Evolutionary conservation across 2,329 filamentous ascomycete genomes (phyloP), one percentile per base, ranked within the genome.

Genomic region (Colletotrichum horii): DNA sequence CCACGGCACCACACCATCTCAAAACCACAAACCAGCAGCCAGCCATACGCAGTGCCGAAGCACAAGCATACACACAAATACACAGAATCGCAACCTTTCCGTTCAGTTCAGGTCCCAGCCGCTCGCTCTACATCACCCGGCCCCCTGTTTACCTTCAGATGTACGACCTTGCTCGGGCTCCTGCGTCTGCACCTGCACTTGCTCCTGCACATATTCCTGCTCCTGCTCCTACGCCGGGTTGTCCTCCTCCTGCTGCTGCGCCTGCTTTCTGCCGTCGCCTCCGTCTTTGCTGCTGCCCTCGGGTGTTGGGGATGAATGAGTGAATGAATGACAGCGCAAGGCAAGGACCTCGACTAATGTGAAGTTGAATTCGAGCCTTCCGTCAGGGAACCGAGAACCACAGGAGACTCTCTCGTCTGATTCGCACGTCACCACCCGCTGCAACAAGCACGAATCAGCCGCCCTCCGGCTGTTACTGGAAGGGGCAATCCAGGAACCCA

Each of bases 71-170:
- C 61, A 24, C 19, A 16, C 62, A 30, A 24, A 48, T 38, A 66
- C 62, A 32, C 61, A 16, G 34, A 48, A 48, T 48, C 38, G 38
- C 38, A 48, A 19, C 19, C 38, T 48, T 22, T 11, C 32, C 58
- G 30, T 14, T 11, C 32, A 66, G 30, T 14, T 38, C 24, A 26
- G 24, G 19, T 15, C 38, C 60, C n/a, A 38, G 15, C 22, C 70
- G 69, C 38, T 48, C 38, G 38, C 38, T 66, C 19, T 55, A 30
- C 43, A 48, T 65, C 67, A 48, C 67, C 71, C 36, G 66, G 52
- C 48, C 56, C 48, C 52, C 34, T 62, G 71, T 61, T 74, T 66
- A 66, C 71, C 60, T 71, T 38, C 48, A 66, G 67, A 74, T 71
- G 52, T 66, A 61, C 26, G 56, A 38, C 24, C 60, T n/a, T 60